Percentiles rank a stretch among this genome's conserved stretches.
Evolutionary conservation across 164 flowering plant genomes (phyloP).

Genomic region (Stephania cephalantha): DNA sequence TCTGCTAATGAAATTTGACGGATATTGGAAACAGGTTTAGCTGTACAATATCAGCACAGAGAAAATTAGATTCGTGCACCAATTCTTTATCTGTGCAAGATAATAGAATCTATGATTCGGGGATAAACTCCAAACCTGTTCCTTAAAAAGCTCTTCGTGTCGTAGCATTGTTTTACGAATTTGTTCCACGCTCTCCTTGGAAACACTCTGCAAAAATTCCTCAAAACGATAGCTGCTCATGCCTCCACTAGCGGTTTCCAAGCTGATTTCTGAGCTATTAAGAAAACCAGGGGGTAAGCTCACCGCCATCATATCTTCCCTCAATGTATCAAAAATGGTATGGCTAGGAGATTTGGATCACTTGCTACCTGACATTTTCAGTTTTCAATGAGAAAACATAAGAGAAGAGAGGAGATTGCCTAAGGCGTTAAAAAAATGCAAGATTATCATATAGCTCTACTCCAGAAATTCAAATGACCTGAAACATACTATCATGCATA

Average conservation of each 20-base stretch:
- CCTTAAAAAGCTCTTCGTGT: constrained; percentile 22
- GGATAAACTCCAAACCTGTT: constrained; percentile 23
- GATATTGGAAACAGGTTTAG: not conserved
- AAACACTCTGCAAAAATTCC: constrained; percentile 4
- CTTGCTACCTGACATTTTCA: constrained; percentile 8
- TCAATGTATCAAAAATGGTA: not conserved
- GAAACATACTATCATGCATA: not conserved
- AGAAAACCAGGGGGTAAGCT: constrained; percentile 8
- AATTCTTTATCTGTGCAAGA: not conserved
- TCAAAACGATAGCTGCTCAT: not conserved
- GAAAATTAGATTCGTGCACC: not conserved
- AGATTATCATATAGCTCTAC: not conserved
- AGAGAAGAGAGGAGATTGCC: not conserved
- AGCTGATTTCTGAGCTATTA: not conserved
- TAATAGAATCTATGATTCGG: not conserved
- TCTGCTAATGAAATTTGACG: not conserved
- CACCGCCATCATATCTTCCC: constrained; percentile 4
- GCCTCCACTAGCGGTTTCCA: not conserved
- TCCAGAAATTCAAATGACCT: too few relatives aligned
- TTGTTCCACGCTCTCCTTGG: constrained; percentile 18
- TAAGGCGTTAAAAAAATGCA: not conserved
- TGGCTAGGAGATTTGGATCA: not conserved
- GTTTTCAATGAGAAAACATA: not conserved
- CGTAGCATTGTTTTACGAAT: constrained; percentile 22
- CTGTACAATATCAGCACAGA: not conserved